These are phyloP conservation scores for Metarhizium rileyi DNA, from an alignment of 2,329 filamentous ascomycete species.

Conservation along the genomic window DNA sequence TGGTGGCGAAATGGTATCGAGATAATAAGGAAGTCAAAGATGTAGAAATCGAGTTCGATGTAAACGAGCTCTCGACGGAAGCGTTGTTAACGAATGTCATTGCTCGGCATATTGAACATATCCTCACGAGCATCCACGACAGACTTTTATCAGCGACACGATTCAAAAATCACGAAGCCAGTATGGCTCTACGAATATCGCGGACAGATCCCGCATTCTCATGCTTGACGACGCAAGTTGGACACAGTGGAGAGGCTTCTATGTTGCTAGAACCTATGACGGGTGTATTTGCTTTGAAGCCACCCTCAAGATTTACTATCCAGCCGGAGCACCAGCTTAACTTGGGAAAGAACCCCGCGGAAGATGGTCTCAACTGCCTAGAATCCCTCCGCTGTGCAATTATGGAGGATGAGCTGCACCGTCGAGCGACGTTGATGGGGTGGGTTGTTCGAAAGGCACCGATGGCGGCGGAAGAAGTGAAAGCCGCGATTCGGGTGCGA, in stretches of 20 bases:
- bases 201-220: conserved; percentile 56
- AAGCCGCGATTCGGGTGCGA: conserved; percentile 51
- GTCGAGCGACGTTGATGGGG: conserved; percentile 50
- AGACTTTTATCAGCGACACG: conserved; percentile 50
- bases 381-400: conserved; percentile 53
- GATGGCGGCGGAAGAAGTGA: conserved; percentile 43
- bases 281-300: conserved; percentile 63
- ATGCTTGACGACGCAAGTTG: conserved; percentile 58
- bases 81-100: conserved; percentile 63
- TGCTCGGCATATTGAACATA: conserved; percentile 61
- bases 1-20: conserved; percentile 73
- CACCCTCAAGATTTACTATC: conserved; percentile 46
- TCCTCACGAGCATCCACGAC: conserved; percentile 57
- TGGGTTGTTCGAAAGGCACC: conserved; percentile 48
- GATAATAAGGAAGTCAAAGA: conserved; percentile 67
- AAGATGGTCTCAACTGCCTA: conserved; percentile 47
- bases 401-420: conserved; percentile 51
- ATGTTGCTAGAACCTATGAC: conserved; percentile 68
- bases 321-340: conserved; percentile 59
- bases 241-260: conserved; percentile 47
- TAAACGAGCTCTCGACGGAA: conserved; percentile 61
- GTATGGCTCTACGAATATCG: conserved; percentile 48
- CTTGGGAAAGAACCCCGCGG: conserved; percentile 41
- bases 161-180: conserved; percentile 50
- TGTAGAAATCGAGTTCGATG: conserved; percentile 57